phyloP scores from a whole-genome alignment of 257 asterid genomes.

The Gentiana dahurica region DNA sequence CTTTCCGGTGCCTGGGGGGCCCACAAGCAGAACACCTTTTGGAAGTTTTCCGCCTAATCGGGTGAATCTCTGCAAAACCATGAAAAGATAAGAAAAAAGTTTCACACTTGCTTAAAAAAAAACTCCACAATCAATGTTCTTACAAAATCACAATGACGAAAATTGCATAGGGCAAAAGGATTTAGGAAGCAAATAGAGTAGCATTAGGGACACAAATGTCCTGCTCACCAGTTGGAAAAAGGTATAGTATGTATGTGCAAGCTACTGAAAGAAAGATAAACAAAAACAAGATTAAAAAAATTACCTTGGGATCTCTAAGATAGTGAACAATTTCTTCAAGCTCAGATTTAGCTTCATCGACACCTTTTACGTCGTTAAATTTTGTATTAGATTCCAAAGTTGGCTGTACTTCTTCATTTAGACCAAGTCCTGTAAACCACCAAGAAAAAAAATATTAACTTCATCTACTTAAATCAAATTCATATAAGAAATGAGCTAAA shows the following conservation, averaged over 20 bases:
- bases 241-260: neutral
- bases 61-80: slow-evolving; percentile 59
- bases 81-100: slow-evolving; percentile 17
- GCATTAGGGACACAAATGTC: too few species aligned
- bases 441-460: slow-evolving; percentile 9
- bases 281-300: slow-evolving; percentile 6
- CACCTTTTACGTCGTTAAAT: slow-evolving; percentile 90
- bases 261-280: neutral
- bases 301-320: slow-evolving; percentile 97
- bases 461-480: slow-evolving; percentile 2
- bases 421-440: slow-evolving; percentile 58
- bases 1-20: slow-evolving; percentile 92
- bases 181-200: too few species aligned
- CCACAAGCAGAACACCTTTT: slow-evolving; percentile 70
- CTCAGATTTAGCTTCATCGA: slow-evolving; percentile 92
- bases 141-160: neutral
- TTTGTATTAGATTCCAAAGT: slow-evolving; percentile 73
- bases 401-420: slow-evolving; percentile 86
- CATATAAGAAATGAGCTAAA: slow-evolving; percentile 7
- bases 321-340: slow-evolving; percentile 96
- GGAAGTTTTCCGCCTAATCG: slow-evolving; percentile 97
- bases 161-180: neutral
- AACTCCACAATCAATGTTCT: too few species aligned
- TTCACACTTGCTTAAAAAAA: too few species aligned
- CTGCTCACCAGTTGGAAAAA: neutral